Evolutionary conservation across 1,284 basidiomycete genomes (phyloP), one percentile per base, ranked within the genome.

Genomic region (Leccinum angustisporum): DNA sequence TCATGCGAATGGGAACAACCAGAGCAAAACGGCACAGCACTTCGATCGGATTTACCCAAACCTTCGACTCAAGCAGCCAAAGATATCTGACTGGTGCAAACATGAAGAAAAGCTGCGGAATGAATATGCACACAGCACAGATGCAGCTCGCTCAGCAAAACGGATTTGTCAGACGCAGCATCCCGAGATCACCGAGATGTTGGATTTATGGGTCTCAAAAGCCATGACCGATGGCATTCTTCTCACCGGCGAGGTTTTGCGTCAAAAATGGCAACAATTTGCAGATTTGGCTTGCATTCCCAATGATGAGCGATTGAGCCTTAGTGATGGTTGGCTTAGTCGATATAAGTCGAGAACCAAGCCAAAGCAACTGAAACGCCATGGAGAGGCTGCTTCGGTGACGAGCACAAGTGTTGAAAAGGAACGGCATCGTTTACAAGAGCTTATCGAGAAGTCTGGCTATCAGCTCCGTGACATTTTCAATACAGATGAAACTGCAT

Each of bases 371-470:
- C 10, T 63, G 0, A 67, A 60, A 5, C 0, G 1, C 0, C 54
- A 68, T 57, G 50, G 65, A n/a, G 55, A 68, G 10, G 67, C 61
- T 14, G 63, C 50, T 0, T 68, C 58, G 2, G 55, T n/a, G 18
- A 0, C 18, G 2, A 0, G 7, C 0, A 43, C 53, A 0, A 61
- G 34, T 16, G 40, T 63, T 14, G 25, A 59, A 2, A 63, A 59
- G 4, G 63, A 68, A 13, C 3, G 10, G 18, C 18, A 3, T 1
- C 18, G 5, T 48, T 10, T 48, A 13, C 46, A 48, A 21, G 18
- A 46, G 46, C 9, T 48, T 13, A 48, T 48, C 3, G 21, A 48
- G 11, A 13, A 25, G 11, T 11, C 4, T 11, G 11, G 46, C 10
- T 48, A 48, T 25, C 9, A 25, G 46, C 46, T 48, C 4, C 10